phyloP scores from a whole-genome alignment of 306 rosid genomes.

The Arachis hypogaea region DNA sequence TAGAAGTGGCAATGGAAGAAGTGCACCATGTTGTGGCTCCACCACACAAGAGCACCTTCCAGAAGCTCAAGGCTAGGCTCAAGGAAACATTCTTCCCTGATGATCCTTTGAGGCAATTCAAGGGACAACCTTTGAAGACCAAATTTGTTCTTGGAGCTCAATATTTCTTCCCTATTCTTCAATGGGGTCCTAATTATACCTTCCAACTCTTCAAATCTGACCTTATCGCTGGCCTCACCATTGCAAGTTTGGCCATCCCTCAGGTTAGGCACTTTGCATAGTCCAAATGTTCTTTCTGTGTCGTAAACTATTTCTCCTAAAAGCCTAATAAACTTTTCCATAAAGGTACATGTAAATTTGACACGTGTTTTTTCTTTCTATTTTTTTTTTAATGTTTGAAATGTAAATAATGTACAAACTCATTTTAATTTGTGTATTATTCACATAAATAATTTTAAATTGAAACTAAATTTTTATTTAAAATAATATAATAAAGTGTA shows the following conservation, averaged over 20 bases:
- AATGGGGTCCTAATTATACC: conserved; percentile 84
- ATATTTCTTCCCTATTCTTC: conserved; percentile 83
- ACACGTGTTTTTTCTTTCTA: no score
- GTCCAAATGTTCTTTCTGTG: not conserved
- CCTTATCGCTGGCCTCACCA: conserved; percentile 90
- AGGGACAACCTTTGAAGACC: conserved; percentile 58
- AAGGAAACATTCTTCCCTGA: conserved; percentile 94
- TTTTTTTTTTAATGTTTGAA: no score
- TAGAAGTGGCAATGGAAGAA: conserved; percentile 61
- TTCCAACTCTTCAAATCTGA: conserved; percentile 81
- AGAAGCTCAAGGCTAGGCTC: conserved; percentile 60
- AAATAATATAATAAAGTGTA: no score
- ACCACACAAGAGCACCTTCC: conserved; percentile 56
- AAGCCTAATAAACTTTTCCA: no score
- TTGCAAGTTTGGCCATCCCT: conserved; percentile 97
- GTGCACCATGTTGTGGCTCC: conserved; percentile 80
- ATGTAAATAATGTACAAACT: no score
- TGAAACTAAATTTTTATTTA: no score
- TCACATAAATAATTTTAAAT: no score
- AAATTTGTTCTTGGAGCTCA: conserved; percentile 72
- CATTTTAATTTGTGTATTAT: no score
- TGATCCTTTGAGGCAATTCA: conserved; percentile 90
- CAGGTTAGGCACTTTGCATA: conserved; percentile 52
- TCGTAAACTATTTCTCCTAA: no score
- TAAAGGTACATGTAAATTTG: no score